Percentiles rank a stretch among this genome's conserved stretches.
phyloP scores from a whole-genome alignment of 441 rosid species.

The Macaranga tanarius region DNA sequence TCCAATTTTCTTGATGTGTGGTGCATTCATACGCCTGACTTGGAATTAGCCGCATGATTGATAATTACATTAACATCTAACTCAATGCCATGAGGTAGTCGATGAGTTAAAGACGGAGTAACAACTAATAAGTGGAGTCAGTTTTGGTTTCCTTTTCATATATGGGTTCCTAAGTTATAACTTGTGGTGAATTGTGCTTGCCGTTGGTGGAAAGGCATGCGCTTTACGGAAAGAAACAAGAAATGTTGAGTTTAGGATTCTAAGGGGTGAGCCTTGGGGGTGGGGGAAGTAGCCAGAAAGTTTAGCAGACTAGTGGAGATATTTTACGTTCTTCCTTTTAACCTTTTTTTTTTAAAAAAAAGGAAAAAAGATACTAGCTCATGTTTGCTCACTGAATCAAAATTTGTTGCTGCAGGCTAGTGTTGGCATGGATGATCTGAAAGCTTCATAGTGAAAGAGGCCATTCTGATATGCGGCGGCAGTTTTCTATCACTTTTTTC shows the following conservation, averaged over 20 bases:
- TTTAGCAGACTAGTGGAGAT: background rate
- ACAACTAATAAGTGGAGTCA: too few species aligned
- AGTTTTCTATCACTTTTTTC: background rate
- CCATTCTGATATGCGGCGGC: background rate
- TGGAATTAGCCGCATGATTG: background rate
- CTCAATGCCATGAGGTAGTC: background rate
- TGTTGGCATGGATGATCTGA: slow-evolving; percentile 81
- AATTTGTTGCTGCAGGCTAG: slow-evolving; percentile 49
- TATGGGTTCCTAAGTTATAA: background rate
- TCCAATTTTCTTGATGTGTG: background rate
- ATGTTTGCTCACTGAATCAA: slow-evolving; percentile 13
- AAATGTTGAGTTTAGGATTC: background rate
- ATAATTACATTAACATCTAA: too few species aligned
- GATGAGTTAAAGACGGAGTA: background rate
- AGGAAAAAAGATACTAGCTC: background rate
- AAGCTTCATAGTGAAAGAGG: slow-evolving; percentile 53
- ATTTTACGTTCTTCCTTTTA: background rate
- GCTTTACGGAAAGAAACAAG: background rate
- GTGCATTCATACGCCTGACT: background rate
- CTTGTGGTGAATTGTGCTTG: background rate
- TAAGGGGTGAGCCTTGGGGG: background rate
- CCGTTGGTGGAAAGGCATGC: background rate
- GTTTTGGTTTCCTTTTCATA: too few species aligned
- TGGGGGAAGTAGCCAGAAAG: background rate
- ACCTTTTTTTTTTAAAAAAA: background rate